Evolutionary conservation across 768 basidiomycete genomes (phyloP), one percentile per base, ranked within the genome.

Genomic region (Glaciozyma martinii): DNA sequence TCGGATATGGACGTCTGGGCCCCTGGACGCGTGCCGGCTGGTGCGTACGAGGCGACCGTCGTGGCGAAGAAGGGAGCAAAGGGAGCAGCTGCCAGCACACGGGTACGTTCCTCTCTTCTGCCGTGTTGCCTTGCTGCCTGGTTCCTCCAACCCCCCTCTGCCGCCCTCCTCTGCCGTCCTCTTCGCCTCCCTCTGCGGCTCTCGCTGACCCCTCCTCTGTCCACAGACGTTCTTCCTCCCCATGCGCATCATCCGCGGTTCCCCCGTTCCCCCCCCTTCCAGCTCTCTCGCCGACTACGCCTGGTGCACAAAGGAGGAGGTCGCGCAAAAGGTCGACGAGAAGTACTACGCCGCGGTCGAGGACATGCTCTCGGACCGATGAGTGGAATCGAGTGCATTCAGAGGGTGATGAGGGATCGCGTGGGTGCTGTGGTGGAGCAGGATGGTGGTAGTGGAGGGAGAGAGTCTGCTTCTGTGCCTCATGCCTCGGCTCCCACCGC

Each of bases 241-340:
- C 75, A 89, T 84, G 25, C 92, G 95, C 74, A 89, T 97, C 60
- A 81, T 97, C 73, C 85, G 89, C 3, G 94, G 94, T 23, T 88
- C 92, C 76, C 86, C 86, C 40, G 80, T 78, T 25, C 84, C 86
- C 23, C 75, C 82, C 40, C 74, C 79, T n/a, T 76, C 80, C 23
- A 71, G 76, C 67, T 75, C 77, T 27, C 78, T 87, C 66, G 78
- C 80, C 57, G 88, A 89, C 72, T 93, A 89, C 78, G 92, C 90
- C 10, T 98, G 93, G 93, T 79, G 97, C 66, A 94, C 90, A 57
- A 90, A 91, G 77, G 82, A 90, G 75, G 94, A 99, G 79, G 85
- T 97, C 53, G 79, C 85, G 75, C 78, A 81, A 18, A 81, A 81
- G 60, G 84, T 91, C n/a, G 80, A 83, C 60, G 75, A 76, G 70